Evolutionary conservation across 2,329 filamentous ascomycete species (phyloP).

Genomic region (Microdochium nivale): DNA sequence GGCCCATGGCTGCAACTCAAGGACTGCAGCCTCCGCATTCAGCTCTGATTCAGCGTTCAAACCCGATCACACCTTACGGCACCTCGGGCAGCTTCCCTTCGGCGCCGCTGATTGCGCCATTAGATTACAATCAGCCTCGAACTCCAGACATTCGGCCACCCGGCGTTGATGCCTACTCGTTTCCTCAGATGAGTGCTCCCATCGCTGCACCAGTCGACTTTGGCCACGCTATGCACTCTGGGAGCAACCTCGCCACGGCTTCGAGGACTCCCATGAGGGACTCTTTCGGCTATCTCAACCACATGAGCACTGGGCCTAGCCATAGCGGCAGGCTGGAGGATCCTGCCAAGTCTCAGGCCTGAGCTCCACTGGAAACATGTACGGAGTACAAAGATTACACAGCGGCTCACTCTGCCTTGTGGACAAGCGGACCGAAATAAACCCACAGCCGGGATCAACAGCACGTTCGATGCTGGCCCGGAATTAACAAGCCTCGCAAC

Average conservation of each 20-base stretch:
- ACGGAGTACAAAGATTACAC: neutral
- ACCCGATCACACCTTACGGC: constrained; percentile 1
- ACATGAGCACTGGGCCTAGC: neutral
- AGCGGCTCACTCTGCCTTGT: too few relatives aligned
- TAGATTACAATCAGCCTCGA: neutral
- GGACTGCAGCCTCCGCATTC: neutral
- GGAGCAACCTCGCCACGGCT: neutral
- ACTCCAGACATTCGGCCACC: neutral
- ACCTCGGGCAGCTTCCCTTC: constrained; percentile 4
- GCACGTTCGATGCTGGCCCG: too few relatives aligned
- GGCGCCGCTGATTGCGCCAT: neutral
- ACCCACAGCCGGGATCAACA: too few relatives aligned
- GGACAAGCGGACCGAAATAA: too few relatives aligned
- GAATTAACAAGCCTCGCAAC: too few relatives aligned
- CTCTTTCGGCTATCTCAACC: neutral
- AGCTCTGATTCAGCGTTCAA: constrained; percentile 11
- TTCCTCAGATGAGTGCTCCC: neutral
- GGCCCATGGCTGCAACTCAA: constrained; percentile 20
- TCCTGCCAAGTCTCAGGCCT: neutral
- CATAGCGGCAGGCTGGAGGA: neutral
- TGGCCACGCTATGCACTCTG: neutral
- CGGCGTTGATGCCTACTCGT: neutral
- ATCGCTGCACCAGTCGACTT: neutral
- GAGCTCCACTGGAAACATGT: neutral
- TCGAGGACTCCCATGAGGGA: neutral